Evolutionary conservation across 1,284 basidiomycete species (phyloP), one percentile per base, ranked within the genome.

Genomic region (Athelia sp.): DNA sequence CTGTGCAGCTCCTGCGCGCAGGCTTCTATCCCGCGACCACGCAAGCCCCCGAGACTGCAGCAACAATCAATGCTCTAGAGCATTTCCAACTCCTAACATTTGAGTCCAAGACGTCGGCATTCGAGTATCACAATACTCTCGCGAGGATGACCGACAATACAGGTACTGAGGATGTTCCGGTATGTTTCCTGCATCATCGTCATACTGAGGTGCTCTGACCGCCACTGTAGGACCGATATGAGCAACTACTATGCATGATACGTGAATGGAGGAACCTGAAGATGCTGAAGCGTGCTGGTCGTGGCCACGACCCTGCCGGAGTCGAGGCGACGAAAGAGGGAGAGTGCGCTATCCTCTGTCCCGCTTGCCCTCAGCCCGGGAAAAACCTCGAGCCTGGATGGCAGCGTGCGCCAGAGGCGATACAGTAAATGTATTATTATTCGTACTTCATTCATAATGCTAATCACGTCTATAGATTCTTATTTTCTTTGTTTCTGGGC

Each of bases 361-460:
- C 64, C 4, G 65, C 68, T 1, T 71, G 69, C 49, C 69, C 69
- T 0, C 56, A 63, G 3, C 62, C 61, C 0, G 62, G 56, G 1
- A 56, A 58, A 31, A 72, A 72, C 51, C 49, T 70, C 1, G 63
- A 65, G 11, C 42, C 38, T 0, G 53, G 58, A 17, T 68, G 61
- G 63, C 52, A 62, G 29, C 29, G 22, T 6, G 52, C 48, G 1
- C 52, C 59, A 18, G 35, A 40, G 19, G 36, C 15, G 6, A 17
- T 40, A 4, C 36, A 40, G 36, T 40, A 29, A 29, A 13, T 29
- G 26, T n/a, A n/a, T n/a, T n/a, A n/a, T n/a, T n/a, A n/a, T n/a
- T n/a, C n/a, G n/a, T n/a, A n/a, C n/a, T n/a, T n/a, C 36, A 29
- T 29, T 6, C n/a, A 40, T 21, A 40, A 40, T n/a, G 15, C 6